Base-by-base conservation (phyloP, 2,329 filamentous ascomycete genomes). In the Hortaea sp. region DNA sequence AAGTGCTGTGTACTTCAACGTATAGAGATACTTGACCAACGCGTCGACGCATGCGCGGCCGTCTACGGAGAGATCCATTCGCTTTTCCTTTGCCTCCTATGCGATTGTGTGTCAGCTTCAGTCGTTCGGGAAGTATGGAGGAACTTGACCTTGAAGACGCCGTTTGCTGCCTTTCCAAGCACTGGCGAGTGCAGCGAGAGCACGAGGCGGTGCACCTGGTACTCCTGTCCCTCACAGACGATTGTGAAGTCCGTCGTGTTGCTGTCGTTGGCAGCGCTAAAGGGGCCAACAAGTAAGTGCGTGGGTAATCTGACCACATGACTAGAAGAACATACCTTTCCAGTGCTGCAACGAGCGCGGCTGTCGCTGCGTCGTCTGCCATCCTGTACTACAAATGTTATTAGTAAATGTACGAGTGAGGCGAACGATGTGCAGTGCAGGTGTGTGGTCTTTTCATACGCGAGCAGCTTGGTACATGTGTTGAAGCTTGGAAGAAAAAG, bases 171-270 rank as follows among this genome's bases (percentile, higher is more conserved):
- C 29, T 48, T 46, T 2, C 39, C 32, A n/a, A 58, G 50, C 39
- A 52, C 55, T 1, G 45, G 40, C 5, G 53, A 57, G 13, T 54
- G 51, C 20, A 49, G 11, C 27, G 54, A 55, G 7, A 58, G 34
- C 10, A 56, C 43, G 1, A 44, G 35, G 28, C 53, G 50, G 48
- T 57, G 53, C 1, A 54, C 54, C 9, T 43, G 41, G 37, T 46
- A 53, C 11, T 30, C 41, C 27, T 44, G 43, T 5, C 39, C 32
- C 4, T 47, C 49, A 29, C 53, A 54, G 12, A 27, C 43, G 41
- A 57, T 46, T n/a, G 41, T 49, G 5, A 57, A 40, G 30, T 57
- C 54, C 10, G 45, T 37, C 9, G 40, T 9, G n/a, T n/a, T 35
- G 7, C n/a, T 35, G 32, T 35, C 7, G 7, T 35, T 35, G 32